Evolutionary conservation across 2,329 filamentous ascomycete species (phyloP), one percentile per base, ranked within the genome.

Genomic region (Verticillium alfalfae): DNA sequence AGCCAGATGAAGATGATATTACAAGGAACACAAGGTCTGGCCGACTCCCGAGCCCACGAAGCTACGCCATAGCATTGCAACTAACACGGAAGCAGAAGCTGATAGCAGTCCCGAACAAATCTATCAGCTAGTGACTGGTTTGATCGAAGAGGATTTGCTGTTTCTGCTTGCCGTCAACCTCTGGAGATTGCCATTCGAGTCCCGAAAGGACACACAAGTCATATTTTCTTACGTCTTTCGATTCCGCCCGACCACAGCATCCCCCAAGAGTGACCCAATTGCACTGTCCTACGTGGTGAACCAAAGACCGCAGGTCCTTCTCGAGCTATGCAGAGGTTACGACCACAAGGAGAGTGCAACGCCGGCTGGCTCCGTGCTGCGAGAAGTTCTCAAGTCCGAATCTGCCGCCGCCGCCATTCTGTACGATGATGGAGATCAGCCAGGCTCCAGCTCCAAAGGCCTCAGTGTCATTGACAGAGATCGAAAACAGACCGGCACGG

Each of bases 151-250:
- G 78, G 93, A 97, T 73, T 83, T 99, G 8, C 87, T 99, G 54
- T 91, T 91, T 69, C 82, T 91, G 59, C 88, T 99, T 62, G 92
- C 94, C 22, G 84, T 88, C 64, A 90, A 90, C 71, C 89, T 99
- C 56, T 88, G 92, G 76, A 86, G 89, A 59, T 84, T 99, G 5
- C 93, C 94, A 0, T 99, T 99, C 79, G 95, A 99, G 79, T 92
- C 93, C 41, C 89, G 94, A 71, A 98, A 97, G 80, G 94, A 97
- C 72, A 91, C 92, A 13, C 94, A 97, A 74, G 91, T 95, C 65
- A 95, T 97, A 73, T 95, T 98, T 78, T 97, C 93, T 49, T 95
- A 94, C 74, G 90, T 96, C 67, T 92, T 97, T 73, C 91, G 93
- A 67, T 97, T 95, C 81, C 91, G 91, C 66, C 90, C 90, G 6